A percentile compares a stretch with the other conserved stretches of the same genome.
These are phyloP conservation scores for Heliocybe sulcata DNA, from an alignment of 1,284 basidiomycete genomes.

Conservation along the genomic window DNA sequence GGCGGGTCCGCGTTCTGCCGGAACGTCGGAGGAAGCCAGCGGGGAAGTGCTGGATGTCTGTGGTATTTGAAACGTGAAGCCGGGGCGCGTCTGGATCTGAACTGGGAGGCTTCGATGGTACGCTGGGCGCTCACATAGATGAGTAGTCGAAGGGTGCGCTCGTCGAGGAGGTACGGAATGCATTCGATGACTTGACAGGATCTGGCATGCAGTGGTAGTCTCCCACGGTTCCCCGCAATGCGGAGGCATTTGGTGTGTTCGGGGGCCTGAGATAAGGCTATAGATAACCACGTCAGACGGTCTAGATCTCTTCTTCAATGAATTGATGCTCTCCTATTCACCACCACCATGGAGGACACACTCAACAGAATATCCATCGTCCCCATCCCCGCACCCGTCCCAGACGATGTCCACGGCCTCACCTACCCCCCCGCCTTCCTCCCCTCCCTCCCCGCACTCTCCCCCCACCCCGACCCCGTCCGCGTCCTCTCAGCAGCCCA, in stretches of 20 bases:
- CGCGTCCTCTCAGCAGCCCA: slow-evolving; percentile 46
- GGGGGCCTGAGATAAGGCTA: neutral
- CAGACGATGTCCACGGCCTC: slow-evolving; percentile 24
- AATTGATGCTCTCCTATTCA: neutral
- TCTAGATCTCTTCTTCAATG: neutral
- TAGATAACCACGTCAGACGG: neutral
- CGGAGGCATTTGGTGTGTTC: neutral
- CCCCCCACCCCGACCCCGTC: slow-evolving; percentile 25
- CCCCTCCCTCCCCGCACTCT: slow-evolving; percentile 27
- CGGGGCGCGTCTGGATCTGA: too few relatives aligned
- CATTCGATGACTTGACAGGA: too few relatives aligned
- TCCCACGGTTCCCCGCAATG: neutral
- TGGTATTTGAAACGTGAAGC: too few relatives aligned
- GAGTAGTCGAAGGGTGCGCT: too few relatives aligned
- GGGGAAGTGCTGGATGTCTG: too few relatives aligned
- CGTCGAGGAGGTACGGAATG: too few relatives aligned
- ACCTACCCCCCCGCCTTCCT: slow-evolving; percentile 32
- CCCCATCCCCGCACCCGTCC: neutral
- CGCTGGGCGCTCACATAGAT: too few relatives aligned
- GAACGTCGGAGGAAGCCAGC: too few relatives aligned
- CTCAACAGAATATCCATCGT: neutral
- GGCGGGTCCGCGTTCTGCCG: too few relatives aligned
- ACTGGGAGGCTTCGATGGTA: too few relatives aligned
- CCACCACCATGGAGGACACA: neutral
- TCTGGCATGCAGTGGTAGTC: too few relatives aligned